Percentiles rank a stretch among this genome's conserved stretches.
Conservation (phyloP, 2,329 filamentous ascomycete genomes). For the Alternaria incomplexa region DNA sequence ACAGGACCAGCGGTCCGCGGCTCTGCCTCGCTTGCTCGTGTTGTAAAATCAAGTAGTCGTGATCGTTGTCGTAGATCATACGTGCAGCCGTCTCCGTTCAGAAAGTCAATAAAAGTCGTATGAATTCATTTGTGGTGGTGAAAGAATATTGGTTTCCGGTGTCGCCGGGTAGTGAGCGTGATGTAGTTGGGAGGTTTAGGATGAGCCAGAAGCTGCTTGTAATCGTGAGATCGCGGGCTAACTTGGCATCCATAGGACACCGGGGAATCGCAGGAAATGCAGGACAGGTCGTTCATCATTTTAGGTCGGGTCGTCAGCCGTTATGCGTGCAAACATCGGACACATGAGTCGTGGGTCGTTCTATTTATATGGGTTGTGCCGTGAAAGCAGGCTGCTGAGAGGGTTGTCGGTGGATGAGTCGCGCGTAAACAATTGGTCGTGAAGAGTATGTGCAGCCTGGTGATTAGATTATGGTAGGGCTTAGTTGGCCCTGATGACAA, state of each 20-base stretch:
- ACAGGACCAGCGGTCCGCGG: constrained; percentile 6
- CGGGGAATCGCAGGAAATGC: constrained; percentile 47
- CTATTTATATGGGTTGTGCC: constrained; percentile 35
- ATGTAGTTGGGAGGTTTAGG: constrained; percentile 35
- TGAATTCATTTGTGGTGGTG: constrained; percentile 25
- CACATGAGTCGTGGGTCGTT: constrained; percentile 42
- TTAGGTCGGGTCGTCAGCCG: constrained; percentile 43
- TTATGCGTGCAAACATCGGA: constrained; percentile 38
- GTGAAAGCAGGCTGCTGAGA: constrained; percentile 31
- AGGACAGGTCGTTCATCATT: constrained; percentile 41
- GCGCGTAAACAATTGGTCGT: constrained; percentile 20
- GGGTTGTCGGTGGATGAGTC: constrained; percentile 36
- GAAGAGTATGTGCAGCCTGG: constrained; percentile 20
- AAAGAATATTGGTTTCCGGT: constrained; percentile 20
- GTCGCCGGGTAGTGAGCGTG: constrained; percentile 33
- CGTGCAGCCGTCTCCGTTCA: constrained; percentile 32
- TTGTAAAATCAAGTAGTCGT: constrained; percentile 17
- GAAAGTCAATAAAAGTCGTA: constrained; percentile 26
- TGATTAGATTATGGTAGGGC: constrained; percentile 14
- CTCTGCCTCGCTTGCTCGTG: constrained; percentile 13
- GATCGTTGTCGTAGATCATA: constrained; percentile 34
- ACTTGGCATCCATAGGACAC: constrained; percentile 44
- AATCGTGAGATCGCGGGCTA: constrained; percentile 29
- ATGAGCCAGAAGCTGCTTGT: constrained; percentile 15
- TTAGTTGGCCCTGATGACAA: constrained; percentile 93